phyloP scores from a whole-genome alignment of 805 yeast genomes.

The Yarrowia sp. region DNA sequence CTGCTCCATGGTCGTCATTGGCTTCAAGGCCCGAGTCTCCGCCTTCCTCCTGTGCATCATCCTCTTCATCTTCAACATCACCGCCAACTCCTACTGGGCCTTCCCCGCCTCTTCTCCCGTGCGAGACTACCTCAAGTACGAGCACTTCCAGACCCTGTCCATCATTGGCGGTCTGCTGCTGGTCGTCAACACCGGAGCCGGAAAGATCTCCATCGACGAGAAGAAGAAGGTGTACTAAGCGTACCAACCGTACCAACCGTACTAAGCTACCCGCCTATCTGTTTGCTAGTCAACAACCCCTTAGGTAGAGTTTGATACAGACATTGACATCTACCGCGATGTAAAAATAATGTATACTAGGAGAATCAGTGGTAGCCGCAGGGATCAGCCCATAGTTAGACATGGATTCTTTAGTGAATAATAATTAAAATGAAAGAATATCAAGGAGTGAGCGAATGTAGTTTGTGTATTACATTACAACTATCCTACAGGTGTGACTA shows the following conservation, averaged over 20 bases:
- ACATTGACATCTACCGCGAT: constrained; percentile 27
- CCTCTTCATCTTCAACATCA: constrained; percentile 75
- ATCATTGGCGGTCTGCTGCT: constrained; percentile 93
- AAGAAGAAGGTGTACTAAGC: constrained; percentile 85
- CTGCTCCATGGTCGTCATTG: constrained; percentile 82
- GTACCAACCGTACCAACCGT: no score
- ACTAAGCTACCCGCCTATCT: no score
- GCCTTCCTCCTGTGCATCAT: constrained; percentile 72
- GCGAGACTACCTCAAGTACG: constrained; percentile 89
- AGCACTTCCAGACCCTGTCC: constrained; percentile 91
- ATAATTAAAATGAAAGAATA: neutral
- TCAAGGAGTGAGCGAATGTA: no score
- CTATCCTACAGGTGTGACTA: no score
- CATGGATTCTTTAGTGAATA: constrained; percentile 5
- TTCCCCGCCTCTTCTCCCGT: constrained; percentile 71
- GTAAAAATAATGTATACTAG: constrained; percentile 28
- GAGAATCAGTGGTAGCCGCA: constrained; percentile 2
- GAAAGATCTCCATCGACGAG: constrained; percentile 89
- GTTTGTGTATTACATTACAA: no score
- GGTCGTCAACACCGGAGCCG: constrained; percentile 96
- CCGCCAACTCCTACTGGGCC: constrained; percentile 89
- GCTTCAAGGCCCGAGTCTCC: constrained; percentile 89
- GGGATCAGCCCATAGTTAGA: no score
- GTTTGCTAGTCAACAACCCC: neutral
- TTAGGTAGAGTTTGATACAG: constrained; percentile 26